These are phyloP conservation scores for Pistacia vera DNA, from an alignment of 345 rosid genomes.

Conservation along the genomic window DNA sequence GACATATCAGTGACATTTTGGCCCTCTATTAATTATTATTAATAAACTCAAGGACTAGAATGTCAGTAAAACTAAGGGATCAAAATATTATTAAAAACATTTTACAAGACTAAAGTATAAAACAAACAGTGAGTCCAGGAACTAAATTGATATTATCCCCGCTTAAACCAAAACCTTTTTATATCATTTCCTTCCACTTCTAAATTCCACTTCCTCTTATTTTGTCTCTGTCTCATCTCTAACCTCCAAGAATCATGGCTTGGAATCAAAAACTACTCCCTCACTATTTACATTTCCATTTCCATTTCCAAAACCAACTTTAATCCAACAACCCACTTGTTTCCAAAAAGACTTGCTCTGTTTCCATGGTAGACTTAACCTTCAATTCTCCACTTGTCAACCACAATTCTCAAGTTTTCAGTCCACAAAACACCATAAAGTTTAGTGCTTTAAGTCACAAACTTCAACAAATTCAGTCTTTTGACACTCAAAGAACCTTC, in stretches of 20 bases:
- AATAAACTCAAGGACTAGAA: too few relatives aligned
- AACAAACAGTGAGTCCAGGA: neutral
- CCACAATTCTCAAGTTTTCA: neutral
- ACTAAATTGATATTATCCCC: neutral
- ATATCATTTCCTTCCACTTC: neutral
- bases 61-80: too few relatives aligned
- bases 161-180: neutral
- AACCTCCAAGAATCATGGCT: neutral
- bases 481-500: conserved; percentile 3
- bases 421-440: neutral
- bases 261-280: neutral
- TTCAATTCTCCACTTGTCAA: neutral
- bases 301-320: neutral
- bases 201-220: neutral
- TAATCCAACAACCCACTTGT: neutral
- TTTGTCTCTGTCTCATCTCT: neutral
- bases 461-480: neutral
- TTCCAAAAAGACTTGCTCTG: neutral
- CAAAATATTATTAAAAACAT: too few relatives aligned
- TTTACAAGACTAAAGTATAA: too few relatives aligned
- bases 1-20: too few relatives aligned
- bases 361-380: neutral
- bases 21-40: too few relatives aligned
- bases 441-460: conserved; percentile 6
- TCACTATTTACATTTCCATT: neutral